phyloP scores from a whole-genome alignment of 176 grass and related monocot species.

The Lolium perenne region DNA sequence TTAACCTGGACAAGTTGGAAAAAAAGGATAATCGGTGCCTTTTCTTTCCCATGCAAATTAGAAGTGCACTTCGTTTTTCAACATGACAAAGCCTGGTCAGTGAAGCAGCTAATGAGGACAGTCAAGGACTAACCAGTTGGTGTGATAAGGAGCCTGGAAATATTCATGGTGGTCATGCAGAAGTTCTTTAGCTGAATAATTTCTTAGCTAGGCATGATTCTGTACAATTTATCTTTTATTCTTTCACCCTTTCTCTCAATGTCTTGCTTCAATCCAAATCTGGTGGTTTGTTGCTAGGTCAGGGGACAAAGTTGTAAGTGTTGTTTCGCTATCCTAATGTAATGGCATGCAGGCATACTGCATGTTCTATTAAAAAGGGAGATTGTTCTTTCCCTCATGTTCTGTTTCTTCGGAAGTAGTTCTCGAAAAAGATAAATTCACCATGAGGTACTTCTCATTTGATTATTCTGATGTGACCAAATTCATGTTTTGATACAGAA shows the following conservation, averaged over 20 bases:
- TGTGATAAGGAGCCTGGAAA: not conserved
- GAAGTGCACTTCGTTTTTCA: too few relatives aligned
- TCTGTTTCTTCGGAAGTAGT: conserved; percentile 30
- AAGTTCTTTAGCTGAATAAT: conserved; percentile 11
- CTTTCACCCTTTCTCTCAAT: not conserved
- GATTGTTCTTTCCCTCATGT: not conserved
- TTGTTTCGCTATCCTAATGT: conserved; percentile 7
- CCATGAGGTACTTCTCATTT: conserved; percentile 19
- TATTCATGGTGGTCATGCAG: not conserved
- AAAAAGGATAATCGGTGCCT: too few relatives aligned
- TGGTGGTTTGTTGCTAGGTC: not conserved
- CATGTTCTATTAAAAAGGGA: conserved; percentile 1
- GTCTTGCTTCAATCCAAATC: conserved; percentile 23
- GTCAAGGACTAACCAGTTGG: not conserved
- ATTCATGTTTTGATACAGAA: not conserved
- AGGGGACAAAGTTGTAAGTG: conserved; percentile 1
- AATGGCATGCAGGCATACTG: not conserved
- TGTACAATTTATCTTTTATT: not conserved
- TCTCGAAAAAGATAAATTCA: not conserved
- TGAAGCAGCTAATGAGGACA: not conserved
- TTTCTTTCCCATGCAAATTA: too few relatives aligned
- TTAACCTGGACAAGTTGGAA: conserved; percentile 13
- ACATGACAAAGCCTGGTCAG: not conserved
- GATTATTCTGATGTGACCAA: conserved; percentile 5
- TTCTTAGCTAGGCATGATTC: conserved; percentile 13